Base-by-base conservation (phyloP, 768 basidiomycete genomes). In the Sistotremastrum niveocremeum region DNA sequence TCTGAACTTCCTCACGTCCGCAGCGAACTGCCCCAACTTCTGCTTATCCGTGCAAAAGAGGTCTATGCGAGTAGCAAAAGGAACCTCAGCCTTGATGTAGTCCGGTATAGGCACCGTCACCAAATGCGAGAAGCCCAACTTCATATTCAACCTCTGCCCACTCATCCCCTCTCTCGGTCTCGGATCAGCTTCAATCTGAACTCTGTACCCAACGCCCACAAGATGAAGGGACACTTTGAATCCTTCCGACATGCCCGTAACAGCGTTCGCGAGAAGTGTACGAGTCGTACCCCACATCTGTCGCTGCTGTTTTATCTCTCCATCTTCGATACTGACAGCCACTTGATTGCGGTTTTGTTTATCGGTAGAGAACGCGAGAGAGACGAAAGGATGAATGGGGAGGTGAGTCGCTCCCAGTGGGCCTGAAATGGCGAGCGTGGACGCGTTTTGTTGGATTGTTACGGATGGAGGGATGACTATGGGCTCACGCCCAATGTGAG, bases 221-320 rank as follows among this genome's bases (percentile, higher is more conserved):
- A 99, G 76, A 57, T 81, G 82, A 10, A 99, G 62, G 9, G 88
- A 81, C 6, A 87, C 71, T 0, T 72, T 73, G 66, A 87, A 97
- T 4, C 93, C 93, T 49, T 80, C 75, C 4, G 87, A 84, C 71
- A 97, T 88, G 38, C 94, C 94, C 9, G 67, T 71, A 51, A 99
- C 76, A 10, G 93, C 91, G 59, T 98, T 97, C 52, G 73, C 69
- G 59, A 97, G 85, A 52, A 91, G 72, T 0, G 90, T 84, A 45
- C 93, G 79, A 9, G 88, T 93, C 39, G 87, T 78, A n/a, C 94
- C 94, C 93, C 94, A 98, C 73, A 87, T 82, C 48, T 82, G 76
- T 38, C 87, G 77, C 62, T 97, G 93, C 44, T 76, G 65, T 60
- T 87, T 84, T 43, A 77, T 59, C 37, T 71, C 67, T 1, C 82